phyloP scores from a whole-genome alignment of 1,284 basidiomycete species.

The Tilletia setariae region DNA sequence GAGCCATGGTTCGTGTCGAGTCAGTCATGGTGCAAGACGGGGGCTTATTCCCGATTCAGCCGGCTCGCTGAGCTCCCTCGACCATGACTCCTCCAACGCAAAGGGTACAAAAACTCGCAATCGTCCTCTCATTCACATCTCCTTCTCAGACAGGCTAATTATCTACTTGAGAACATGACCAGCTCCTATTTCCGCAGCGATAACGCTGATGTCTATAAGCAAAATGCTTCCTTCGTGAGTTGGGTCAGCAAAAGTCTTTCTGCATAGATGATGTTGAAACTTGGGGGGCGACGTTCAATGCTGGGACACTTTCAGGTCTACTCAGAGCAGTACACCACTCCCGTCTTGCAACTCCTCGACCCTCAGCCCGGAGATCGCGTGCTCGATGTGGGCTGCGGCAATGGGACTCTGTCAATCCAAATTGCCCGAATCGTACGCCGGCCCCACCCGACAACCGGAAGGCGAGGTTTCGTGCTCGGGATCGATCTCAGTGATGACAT shows the following conservation, averaged over 20 bases:
- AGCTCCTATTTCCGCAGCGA: conserved; percentile 25
- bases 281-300: neutral
- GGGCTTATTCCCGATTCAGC: neutral
- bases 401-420: conserved; percentile 28
- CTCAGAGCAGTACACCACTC: conserved; percentile 27
- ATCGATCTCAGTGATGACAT: conserved; percentile 29
- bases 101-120: too few species aligned
- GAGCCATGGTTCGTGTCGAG: too few species aligned
- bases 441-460: neutral
- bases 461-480: conserved; percentile 23
- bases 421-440: conserved; percentile 18
- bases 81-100: neutral
- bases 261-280: too few species aligned
- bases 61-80: neutral
- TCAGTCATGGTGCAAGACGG: too few species aligned
- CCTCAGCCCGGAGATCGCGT: conserved; percentile 28
- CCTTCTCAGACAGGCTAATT: too few species aligned
- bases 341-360: conserved; percentile 31
- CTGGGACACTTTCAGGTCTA: conserved; percentile 18
- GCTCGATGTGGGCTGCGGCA: conserved; percentile 34
- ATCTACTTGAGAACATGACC: neutral
- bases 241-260: too few species aligned
- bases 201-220: conserved; percentile 28
- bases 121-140: neutral
- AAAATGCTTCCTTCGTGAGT: conserved; percentile 35